These are phyloP conservation scores for Bathelium albidoporum DNA, from an alignment of 495 filamentous ascomycete genomes.

Conservation along the genomic window DNA sequence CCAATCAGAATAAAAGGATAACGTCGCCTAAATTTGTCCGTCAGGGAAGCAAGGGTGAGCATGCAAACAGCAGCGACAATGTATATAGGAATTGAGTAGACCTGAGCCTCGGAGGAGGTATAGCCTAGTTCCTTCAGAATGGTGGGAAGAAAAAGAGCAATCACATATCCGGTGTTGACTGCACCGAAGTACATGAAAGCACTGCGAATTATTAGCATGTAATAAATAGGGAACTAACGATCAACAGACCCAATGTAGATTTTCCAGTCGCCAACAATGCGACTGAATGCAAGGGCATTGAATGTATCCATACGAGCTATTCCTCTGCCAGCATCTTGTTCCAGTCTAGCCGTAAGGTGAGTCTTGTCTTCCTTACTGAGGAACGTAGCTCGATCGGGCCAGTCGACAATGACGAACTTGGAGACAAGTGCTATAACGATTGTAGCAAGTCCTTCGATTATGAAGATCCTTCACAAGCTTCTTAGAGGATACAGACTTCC, in stretches of 20 bases:
- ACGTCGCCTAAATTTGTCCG: slow-evolving; percentile 26
- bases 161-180: slow-evolving; percentile 22
- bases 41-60: slow-evolving; percentile 16
- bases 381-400: slow-evolving; percentile 19
- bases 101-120: slow-evolving; percentile 18
- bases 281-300: slow-evolving; percentile 19
- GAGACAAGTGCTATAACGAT: slow-evolving; percentile 6
- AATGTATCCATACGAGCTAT: slow-evolving; percentile 2
- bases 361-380: slow-evolving; percentile 9
- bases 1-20: slow-evolving; percentile 27
- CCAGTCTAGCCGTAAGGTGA: neutral
- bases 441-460: slow-evolving; percentile 14
- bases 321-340: neutral
- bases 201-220: slow-evolving; percentile 8
- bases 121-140: slow-evolving; percentile 21
- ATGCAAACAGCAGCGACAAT: slow-evolving; percentile 16
- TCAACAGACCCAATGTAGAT: slow-evolving; percentile 36
- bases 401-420: slow-evolving; percentile 12
- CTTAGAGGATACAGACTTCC: neutral
- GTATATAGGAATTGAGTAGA: slow-evolving; percentile 28
- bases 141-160: slow-evolving; percentile 22
- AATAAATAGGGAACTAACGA: slow-evolving; percentile 17
- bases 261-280: slow-evolving; percentile 49
- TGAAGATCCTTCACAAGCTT: slow-evolving; percentile 7
- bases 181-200: slow-evolving; percentile 23